These are phyloP conservation scores for Cryptococcus sp. DNA, from an alignment of 1,284 basidiomycete genomes.

Conservation along the genomic window DNA sequence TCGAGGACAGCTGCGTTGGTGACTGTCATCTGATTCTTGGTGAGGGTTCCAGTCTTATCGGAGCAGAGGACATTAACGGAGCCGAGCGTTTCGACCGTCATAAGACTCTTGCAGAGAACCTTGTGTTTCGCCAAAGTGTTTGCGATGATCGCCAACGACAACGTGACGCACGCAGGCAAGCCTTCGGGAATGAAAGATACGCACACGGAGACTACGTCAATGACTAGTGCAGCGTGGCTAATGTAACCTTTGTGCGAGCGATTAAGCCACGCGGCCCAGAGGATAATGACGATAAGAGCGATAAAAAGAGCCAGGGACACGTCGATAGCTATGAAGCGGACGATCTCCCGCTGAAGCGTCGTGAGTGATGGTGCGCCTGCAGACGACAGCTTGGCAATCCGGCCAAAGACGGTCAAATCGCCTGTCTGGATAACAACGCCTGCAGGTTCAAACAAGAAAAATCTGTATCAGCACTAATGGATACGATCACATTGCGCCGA, in stretches of 20 bases:
- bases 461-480: constrained; percentile 7
- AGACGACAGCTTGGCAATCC: constrained; percentile 61
- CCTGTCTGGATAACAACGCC: constrained; percentile 62
- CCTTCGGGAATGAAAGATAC: constrained; percentile 66
- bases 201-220: constrained; percentile 64
- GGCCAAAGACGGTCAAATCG: constrained; percentile 63
- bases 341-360: constrained; percentile 53
- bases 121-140: constrained; percentile 60
- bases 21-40: constrained; percentile 55
- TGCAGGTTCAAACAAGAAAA: neutral
- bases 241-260: constrained; percentile 61
- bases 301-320: constrained; percentile 59
- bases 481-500: constrained; percentile 8
- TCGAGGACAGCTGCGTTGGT: constrained; percentile 57
- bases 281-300: constrained; percentile 56
- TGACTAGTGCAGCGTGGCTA: constrained; percentile 59
- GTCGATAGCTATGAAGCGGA: constrained; percentile 56
- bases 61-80: constrained; percentile 61
- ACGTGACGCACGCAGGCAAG: constrained; percentile 57
- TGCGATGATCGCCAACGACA: constrained; percentile 56
- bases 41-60: constrained; percentile 63
- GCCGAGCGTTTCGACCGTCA: constrained; percentile 65
- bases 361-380: constrained; percentile 55
- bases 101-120: constrained; percentile 63
- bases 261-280: constrained; percentile 61